Evolutionary conservation across 208 protist species (phyloP), one percentile per base, ranked within the genome.

Genomic region (Leishmania turanica): DNA sequence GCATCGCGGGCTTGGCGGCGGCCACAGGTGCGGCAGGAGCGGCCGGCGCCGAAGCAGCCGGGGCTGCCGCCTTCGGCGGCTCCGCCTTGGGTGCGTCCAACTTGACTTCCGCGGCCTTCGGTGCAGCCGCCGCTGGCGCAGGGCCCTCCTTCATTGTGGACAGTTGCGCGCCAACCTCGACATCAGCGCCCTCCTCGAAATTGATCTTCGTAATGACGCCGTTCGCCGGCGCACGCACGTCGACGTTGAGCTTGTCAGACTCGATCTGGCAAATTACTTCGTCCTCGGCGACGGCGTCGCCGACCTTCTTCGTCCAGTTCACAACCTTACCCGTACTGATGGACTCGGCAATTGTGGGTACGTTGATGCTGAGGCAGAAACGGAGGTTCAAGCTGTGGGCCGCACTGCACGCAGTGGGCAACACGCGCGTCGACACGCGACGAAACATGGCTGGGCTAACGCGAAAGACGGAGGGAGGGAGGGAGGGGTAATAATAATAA

Each of bases 171-270:
- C 97, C 97, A 13, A 99, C 98, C 74, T 97, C 90, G 64, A 99
- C 97, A 60, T 94, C 96, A 27, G 94, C 90, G 73, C 93, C 98
- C 7, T 97, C 95, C 21, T 90, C 86, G 75, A 94, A 97, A 81
- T 96, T 92, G 45, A 96, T 94, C 85, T 98, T 94, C 27, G 91
- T 97, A 71, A 99, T 92, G n/a, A 94, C 91, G 75, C 99, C 98
- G 60, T 87, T 92, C 47, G 89, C 88, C 17, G 98, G 98, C 24
- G 99, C 96, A 56, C 96, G 97, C 60, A 99, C 95, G 74, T 99
- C 98, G 37, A 99, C 97, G 62, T 93, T 97, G 40, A 99, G 98
- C 92, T 99, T 99, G 88, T 99, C 99, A 24, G 99, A 99, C 88
- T 99, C 99, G 78, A 99, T 97, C 68, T 98, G 91, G 74, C 96